phyloP scores from a whole-genome alignment of 257 asterid genomes.

The Cordia subcordata region DNA sequence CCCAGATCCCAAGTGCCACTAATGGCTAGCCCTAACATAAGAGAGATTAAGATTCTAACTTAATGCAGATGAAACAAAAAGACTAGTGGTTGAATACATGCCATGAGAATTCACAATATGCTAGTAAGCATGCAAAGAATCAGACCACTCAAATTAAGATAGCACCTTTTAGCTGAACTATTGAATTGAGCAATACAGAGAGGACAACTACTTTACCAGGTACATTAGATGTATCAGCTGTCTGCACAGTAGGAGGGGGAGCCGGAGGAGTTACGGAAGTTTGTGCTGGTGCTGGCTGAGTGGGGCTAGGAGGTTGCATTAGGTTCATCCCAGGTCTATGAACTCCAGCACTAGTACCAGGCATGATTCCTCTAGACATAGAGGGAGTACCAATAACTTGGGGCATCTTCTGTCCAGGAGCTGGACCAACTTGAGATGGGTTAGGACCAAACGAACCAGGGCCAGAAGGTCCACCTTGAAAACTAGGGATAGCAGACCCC shows the following conservation, averaged over 20 bases:
- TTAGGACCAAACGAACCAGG: conserved; percentile 46
- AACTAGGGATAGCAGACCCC: conserved; percentile 51
- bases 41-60: not conserved
- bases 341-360: not conserved
- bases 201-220: conserved; percentile 53
- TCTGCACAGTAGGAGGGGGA: conserved; percentile 97
- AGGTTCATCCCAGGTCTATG: conserved; percentile 58
- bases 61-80: not conserved
- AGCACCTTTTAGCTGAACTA: too few relatives aligned
- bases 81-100: not conserved
- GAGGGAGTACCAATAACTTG: conserved; percentile 57
- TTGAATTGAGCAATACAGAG: not conserved
- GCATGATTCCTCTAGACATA: conserved; percentile 16
- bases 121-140: conserved; percentile 1
- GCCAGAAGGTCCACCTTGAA: conserved; percentile 60
- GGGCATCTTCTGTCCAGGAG: conserved; percentile 54
- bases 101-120: not conserved
- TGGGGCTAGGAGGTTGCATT: conserved; percentile 70
- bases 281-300: conserved; percentile 52
- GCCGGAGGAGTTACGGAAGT: conserved; percentile 66
- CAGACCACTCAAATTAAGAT: not conserved
- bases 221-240: conserved; percentile 89
- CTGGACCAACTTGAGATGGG: conserved; percentile 46
- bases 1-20: too few relatives aligned
- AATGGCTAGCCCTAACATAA: not conserved